Base-by-base conservation (phyloP, 1,284 basidiomycete genomes). In the Pascua guehoae region DNA sequence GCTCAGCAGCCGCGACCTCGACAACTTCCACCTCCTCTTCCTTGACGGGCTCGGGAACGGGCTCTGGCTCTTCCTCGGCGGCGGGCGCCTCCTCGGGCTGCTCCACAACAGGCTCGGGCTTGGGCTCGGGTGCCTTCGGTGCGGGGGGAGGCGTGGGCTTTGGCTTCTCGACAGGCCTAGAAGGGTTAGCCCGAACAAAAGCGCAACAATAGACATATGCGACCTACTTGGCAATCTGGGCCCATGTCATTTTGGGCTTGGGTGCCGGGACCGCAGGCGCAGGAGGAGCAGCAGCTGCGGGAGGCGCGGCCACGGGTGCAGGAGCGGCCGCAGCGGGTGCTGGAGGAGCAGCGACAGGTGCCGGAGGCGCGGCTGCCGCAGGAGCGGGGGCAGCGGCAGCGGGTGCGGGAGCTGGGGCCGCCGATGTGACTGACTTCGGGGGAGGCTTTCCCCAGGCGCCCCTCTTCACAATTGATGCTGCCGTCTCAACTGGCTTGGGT, bases 81-180 rank as follows among this genome's bases (percentile, higher is more conserved):
- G 44, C 41, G 1, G 46, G 49, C 37, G 56, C 58, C 5, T 53
- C 41, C 45, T 53, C 57, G 37, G 60, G 42, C 44, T 53, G 57
- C 47, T 65, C 66, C 14, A 57, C 60, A 17, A 58, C 63, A 17
- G 63, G 65, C 49, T 68, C 68, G 32, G 64, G 54, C 53, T 66
- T 60, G 18, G 71, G 63, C 54, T 69, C 67, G 32, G 67, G 53
- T 8, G 53, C 63, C 46, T 66, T 59, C 12, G 68, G 86, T 85
- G 38, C 88, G 83, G 58, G 90, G 85, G 58, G 87, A 86, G 56
- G 86, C 5, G 60, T 60, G 17, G 75, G 75, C 68, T 77, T 77
- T 54, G 75, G 75, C 64, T 76, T 76, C 58, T 77, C 75, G 43
- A 56, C 57, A 41, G 75, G 75, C 62, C 75, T 77, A 50, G 24